Base-by-base conservation (phyloP, 352 stramenopile genomes). In the Globisporangium emineosum region DNA sequence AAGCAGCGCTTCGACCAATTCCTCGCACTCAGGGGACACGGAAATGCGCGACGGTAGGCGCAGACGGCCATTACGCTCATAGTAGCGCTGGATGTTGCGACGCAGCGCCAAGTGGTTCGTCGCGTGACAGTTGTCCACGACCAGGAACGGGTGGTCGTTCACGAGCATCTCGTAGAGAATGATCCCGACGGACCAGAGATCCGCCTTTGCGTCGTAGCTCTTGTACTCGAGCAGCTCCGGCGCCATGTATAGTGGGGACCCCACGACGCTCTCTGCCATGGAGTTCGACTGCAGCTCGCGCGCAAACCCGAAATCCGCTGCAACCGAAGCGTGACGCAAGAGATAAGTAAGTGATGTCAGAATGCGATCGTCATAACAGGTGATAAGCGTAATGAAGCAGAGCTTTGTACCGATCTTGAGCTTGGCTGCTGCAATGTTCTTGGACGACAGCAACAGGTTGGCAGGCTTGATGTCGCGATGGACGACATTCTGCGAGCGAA, bases 111-210 rank as follows among this genome's bases (percentile, higher is more conserved):
- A 66, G 70, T 93, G 84, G 63, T 93, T 93, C 4, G 82, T 93
- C 25, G 84, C 84, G 54, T 93, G 82, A 32, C 73, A 76, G 27
- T 86, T 86, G 57, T 93, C 78, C 6, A 93, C 84, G 0, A 91
- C 72, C 5, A 93, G 70, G 47, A 93, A 93, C 30, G 84, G 84
- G 37, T 93, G 84, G 53, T 89, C 81, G 45, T 91, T 89, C 30
- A 72, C 81, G n/a, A 93, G 72, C 84, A 93, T 93, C 65, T 93
- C 84, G 70, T 90, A 93, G 23, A 93, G 56, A 58, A 93, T 93
- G 42, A 93, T 91, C 0, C 84, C 84, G 29, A 93, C 84, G 3
- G 79, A 90, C 84, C 84, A 93, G 32, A 93, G 66, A 63, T 93
- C 84, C 0, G 84, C 84, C 67, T 91, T 93, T 29, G 84, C 84